Evolutionary conservation across 495 filamentous ascomycete genomes (phyloP).

Genomic region (Filosporella fistucella): DNA sequence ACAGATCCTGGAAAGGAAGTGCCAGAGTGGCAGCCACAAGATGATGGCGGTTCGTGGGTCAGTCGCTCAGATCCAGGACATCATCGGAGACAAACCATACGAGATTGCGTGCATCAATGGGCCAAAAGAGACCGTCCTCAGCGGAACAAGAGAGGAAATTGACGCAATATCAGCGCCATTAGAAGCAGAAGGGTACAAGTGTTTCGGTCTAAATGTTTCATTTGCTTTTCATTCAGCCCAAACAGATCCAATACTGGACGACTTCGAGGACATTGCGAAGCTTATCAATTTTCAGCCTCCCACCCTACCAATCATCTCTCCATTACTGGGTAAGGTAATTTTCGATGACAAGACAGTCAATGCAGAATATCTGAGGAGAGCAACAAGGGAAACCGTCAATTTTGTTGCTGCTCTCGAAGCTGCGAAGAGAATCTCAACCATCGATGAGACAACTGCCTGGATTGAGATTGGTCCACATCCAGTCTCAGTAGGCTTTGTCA

Average conservation of each 20-base stretch:
- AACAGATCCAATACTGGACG: constrained; percentile 65
- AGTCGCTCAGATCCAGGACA: constrained; percentile 34
- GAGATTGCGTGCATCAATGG: constrained; percentile 61
- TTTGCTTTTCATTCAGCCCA: constrained; percentile 80
- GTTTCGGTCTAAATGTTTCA: constrained; percentile 61
- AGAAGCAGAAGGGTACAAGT: constrained; percentile 55
- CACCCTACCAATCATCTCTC: constrained; percentile 62
- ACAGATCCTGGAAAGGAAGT: constrained; percentile 64
- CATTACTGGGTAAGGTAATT: constrained; percentile 58
- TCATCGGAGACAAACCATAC: constrained; percentile 22
- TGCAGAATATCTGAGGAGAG: constrained; percentile 55
- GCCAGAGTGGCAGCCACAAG: constrained; percentile 63
- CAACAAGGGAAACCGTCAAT: constrained; percentile 69
- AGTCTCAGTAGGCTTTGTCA: constrained; percentile 61
- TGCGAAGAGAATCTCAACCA: constrained; percentile 38
- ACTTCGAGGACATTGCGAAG: constrained; percentile 53
- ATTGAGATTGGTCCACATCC: constrained; percentile 69
- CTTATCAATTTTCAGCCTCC: constrained; percentile 56
- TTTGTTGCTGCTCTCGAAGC: constrained; percentile 59
- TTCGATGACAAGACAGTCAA: constrained; percentile 47
- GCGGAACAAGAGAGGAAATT: constrained; percentile 45
- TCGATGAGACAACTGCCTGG: constrained; percentile 49
- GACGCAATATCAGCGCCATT: constrained; percentile 53
- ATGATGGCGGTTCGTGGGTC: constrained; percentile 55
- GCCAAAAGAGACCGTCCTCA: constrained; percentile 55